Base-by-base conservation (phyloP, 2,329 filamentous ascomycete species). In the Tolypocladium cylindrosporum region DNA sequence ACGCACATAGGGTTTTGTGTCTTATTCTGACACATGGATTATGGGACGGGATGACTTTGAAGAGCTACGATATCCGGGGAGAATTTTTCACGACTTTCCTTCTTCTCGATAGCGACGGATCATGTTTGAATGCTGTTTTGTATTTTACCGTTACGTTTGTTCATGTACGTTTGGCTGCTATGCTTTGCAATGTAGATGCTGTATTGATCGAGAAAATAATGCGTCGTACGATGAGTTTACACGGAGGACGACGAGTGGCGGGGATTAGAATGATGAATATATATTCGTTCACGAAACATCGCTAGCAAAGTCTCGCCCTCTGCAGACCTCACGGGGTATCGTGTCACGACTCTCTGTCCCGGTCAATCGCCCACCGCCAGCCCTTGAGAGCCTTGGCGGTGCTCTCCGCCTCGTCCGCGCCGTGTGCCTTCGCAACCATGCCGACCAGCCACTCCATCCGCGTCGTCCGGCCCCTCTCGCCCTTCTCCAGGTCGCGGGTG, bases 401-500 rank as follows among this genome's bases (percentile, higher is more conserved):
- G 41, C 58, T 60, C 21, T 45, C 24, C 2, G 67, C 66, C n/a
- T 63, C 59, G 40, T 64, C 43, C 2, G 53, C 34, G 21, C 67
- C 65, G 1, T 64, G 61, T 14, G 59, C 54, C 14, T 61, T 39
- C n/a, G 58, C 61, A 8, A 70, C 58, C 42, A 74, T 59, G 13
- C 57, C 54, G 40, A 70, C 43, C 11, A 74, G 56, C 66, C 70
- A 73, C 43, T 60, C 40, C 39, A 74, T 56, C 11, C 72, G 68
- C 14, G 58, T 42, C 8, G 62, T 67, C 19, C 72, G 66, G 3
- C 74, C 74, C 27, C 57, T 58, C n/a, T 63, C 60, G 7, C 73
- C 72, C 41, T 59, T 59, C 39, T 69, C 67, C 5, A 76, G 63
- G 58, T 76, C 74, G 11, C 67, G 62, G 4, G 69, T 64, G 24